Evolutionary conservation across 1,139 yeast species (phyloP).

Genomic region (Saccharomyces hybrid): DNA sequence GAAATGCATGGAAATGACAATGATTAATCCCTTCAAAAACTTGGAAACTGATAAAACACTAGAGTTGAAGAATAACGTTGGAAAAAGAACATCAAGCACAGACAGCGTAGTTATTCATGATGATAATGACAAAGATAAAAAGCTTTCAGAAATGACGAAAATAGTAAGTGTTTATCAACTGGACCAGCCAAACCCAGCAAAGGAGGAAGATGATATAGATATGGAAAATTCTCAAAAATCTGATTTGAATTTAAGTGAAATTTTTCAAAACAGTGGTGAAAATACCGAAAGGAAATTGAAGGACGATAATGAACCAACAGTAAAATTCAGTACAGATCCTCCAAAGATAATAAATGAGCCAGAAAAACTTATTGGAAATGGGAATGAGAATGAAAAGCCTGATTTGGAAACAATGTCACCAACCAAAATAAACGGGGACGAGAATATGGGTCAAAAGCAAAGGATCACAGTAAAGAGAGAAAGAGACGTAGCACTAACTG

Average conservation of each 20-base stretch:
- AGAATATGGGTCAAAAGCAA: background rate
- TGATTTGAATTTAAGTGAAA: conserved; percentile 20
- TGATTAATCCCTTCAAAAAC: conserved; percentile 33
- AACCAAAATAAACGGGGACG: background rate
- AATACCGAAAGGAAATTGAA: background rate
- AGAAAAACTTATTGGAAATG: background rate
- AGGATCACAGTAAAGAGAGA: background rate
- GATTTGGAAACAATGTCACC: background rate
- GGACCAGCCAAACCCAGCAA: conserved; percentile 2
- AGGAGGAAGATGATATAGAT: conserved; percentile 18
- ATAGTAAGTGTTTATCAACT: conserved; percentile 33
- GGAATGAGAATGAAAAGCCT: background rate
- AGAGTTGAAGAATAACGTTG: background rate
- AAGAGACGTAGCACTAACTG: background rate
- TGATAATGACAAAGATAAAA: conserved; percentile 10
- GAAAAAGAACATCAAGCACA: background rate
- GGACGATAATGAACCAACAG: conserved; percentile 16
- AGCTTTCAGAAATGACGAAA: conserved; percentile 34
- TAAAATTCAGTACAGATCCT: conserved; percentile 22
- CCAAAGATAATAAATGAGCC: conserved; percentile 15
- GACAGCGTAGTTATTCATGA: conserved; percentile 3
- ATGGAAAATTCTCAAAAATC: conserved; percentile 29
- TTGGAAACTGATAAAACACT: conserved; percentile 6
- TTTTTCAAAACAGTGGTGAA: conserved; percentile 9
- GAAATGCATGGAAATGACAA: conserved; percentile 33